Evolutionary conservation across 345 rosid genomes (phyloP).

Genomic region (Salix koriyanagi): DNA sequence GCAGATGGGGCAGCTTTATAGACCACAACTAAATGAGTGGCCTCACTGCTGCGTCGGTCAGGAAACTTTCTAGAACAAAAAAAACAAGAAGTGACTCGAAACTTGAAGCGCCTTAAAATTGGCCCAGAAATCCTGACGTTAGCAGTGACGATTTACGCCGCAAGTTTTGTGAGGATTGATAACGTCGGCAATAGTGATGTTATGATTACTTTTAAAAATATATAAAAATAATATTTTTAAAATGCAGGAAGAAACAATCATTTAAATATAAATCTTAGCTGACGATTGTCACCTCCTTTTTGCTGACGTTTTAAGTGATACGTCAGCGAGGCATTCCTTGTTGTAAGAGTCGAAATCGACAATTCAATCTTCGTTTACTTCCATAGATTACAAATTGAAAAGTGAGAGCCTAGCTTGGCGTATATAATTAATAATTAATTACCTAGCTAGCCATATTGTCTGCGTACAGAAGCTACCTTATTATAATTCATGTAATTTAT

Average conservation of each 20-base stretch:
- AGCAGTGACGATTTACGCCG: no score
- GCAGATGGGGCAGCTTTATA: background rate
- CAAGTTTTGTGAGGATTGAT: no score
- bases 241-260: no score
- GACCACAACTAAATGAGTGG: background rate
- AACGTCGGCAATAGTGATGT: no score
- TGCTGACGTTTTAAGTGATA: background rate
- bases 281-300: background rate
- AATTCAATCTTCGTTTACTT: background rate
- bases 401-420: background rate
- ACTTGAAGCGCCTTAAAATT: background rate
- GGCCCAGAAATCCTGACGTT: background rate
- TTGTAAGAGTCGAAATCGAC: background rate
- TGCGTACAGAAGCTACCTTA: background rate
- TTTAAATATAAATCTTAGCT: background rate
- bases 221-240: no score
- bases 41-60: no score
- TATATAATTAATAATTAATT: background rate
- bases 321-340: background rate
- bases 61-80: no score
- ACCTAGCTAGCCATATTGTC: background rate
- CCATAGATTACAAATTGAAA: background rate
- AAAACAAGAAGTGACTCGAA: no score
- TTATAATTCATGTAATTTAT: background rate
- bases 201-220: no score